Base-by-base conservation (phyloP, 805 yeast genomes). In the Jamesozyma jinghongensis region DNA sequence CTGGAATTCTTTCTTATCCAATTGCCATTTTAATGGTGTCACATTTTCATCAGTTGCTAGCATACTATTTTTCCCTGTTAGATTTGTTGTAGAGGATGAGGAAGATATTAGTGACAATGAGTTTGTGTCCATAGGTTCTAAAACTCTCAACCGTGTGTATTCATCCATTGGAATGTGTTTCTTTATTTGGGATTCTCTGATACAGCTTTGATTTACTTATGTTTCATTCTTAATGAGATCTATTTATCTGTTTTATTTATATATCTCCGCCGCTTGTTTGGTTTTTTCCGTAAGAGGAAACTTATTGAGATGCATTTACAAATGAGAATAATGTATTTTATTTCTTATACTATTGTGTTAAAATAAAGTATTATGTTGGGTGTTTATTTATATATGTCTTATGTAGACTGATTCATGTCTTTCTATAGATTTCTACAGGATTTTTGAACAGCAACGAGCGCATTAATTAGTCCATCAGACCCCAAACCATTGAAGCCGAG, bases 71-170 rank as follows among this genome's bases (percentile, higher is more conserved):
- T n/a, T 41, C 28, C 3, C 38, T 32, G 14, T 20, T n/a, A 40
- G 18, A 30, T 43, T 46, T 19, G 36, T 41, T 11, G 42, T 40
- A 13, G 52, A 48, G 12, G 57, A 50, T 22, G 53, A 42, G 0
- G 53, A 42, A 11, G 54, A 52, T 12, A 50, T 43, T 18, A 56
- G 29, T 3, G 57, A 56, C 12, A 54, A 30, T 3, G 60, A 53
- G 32, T 56, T 56, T 4, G 57, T 46, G 42, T 56, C 60, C 30
- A 56, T 34, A 6, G 54, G 52, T 30, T 54, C 59, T 18, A 56
- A 49, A 12, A 53, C 51, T 39, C 53, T 45, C 3, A 41, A 34
- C 12, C 38, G 35, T 4, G 47, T 42, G 7, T 27, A 7, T 20
- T 47, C 51, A 20, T 40, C 45, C 51, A 47, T 47, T 12, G 26